These are phyloP conservation scores for Elaeis oleifera DNA, from an alignment of 202 grass and related monocot species.

Conservation along the genomic window DNA sequence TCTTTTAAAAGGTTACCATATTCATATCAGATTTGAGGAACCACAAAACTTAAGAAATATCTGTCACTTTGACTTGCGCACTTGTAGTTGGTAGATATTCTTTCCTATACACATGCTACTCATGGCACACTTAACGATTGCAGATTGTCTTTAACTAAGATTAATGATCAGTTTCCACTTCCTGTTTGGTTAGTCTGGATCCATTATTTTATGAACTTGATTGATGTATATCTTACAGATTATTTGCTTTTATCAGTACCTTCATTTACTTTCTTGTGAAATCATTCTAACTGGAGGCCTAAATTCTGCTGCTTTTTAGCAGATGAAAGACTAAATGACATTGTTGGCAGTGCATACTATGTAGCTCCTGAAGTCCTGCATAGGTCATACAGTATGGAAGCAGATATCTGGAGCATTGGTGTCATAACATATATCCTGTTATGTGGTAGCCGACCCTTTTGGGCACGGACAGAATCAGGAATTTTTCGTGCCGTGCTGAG, in stretches of 20 bases:
- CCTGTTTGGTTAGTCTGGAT: too few relatives aligned
- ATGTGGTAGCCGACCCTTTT: conserved; percentile 94
- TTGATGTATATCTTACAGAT: neutral
- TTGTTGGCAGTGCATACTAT: conserved; percentile 96
- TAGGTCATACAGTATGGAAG: conserved; percentile 95
- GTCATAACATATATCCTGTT: conserved; percentile 94
- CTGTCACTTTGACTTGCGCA: too few relatives aligned
- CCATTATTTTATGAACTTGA: too few relatives aligned
- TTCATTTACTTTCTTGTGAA: neutral
- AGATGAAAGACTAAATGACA: conserved; percentile 99
- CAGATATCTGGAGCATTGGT: conserved; percentile 98
- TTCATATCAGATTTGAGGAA: too few relatives aligned
- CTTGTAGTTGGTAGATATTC: too few relatives aligned
- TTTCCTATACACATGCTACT: too few relatives aligned
- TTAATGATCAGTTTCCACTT: too few relatives aligned
- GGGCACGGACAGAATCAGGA: conserved; percentile 97
- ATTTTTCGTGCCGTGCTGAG: conserved; percentile 92
- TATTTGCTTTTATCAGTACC: conserved; percentile 2
- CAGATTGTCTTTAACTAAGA: too few relatives aligned
- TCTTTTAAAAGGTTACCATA: too few relatives aligned
- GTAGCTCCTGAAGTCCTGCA: conserved; percentile 95
- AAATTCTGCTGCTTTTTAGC: conserved; percentile 30
- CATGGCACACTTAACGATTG: too few relatives aligned
- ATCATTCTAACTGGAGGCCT: conserved; percentile 11
- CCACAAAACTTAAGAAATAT: too few relatives aligned